phyloP scores from a whole-genome alignment of 495 filamentous ascomycete genomes.

The Annulohypoxylon nitens region DNA sequence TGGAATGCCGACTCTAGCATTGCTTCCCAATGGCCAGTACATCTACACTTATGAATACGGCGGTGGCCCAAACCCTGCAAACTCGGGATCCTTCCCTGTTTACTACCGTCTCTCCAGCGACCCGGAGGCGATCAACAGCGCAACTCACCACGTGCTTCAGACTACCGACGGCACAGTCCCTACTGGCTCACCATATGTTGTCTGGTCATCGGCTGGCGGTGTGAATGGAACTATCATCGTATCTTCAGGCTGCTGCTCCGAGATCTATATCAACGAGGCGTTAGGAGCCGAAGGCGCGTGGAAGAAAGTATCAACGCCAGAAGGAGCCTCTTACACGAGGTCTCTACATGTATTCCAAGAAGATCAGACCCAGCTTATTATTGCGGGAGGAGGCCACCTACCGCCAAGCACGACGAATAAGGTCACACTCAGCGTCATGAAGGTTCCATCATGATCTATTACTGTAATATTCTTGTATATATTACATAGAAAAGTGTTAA shows the following conservation, averaged over 20 bases:
- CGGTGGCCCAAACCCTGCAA: constrained; percentile 58
- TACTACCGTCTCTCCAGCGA: constrained; percentile 65
- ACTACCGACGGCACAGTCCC: constrained; percentile 62
- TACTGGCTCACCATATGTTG: constrained; percentile 67
- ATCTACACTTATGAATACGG: constrained; percentile 75
- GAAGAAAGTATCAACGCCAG: constrained; percentile 62
- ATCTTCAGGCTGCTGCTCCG: constrained; percentile 62
- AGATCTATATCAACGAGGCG: constrained; percentile 69
- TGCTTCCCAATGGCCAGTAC: constrained; percentile 71
- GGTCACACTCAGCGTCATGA: constrained; percentile 58
- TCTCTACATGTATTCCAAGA: constrained; percentile 62
- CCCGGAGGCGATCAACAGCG: constrained; percentile 66
- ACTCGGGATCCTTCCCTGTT: constrained; percentile 63
- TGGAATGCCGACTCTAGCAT: constrained; percentile 73
- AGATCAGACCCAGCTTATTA: constrained; percentile 54
- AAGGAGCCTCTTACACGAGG: constrained; percentile 65
- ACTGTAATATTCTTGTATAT: not conserved
- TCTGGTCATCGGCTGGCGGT: constrained; percentile 67
- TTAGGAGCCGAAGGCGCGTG: constrained; percentile 68
- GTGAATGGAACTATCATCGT: constrained; percentile 70
- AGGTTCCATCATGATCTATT: constrained; percentile 12
- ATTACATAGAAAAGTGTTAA: not conserved
- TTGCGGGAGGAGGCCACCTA: constrained; percentile 58
- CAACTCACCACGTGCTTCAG: constrained; percentile 60
- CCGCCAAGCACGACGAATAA: constrained; percentile 59